Base-by-base conservation (phyloP, 2,329 filamentous ascomycete species). In the Apiospora phragmitis region DNA sequence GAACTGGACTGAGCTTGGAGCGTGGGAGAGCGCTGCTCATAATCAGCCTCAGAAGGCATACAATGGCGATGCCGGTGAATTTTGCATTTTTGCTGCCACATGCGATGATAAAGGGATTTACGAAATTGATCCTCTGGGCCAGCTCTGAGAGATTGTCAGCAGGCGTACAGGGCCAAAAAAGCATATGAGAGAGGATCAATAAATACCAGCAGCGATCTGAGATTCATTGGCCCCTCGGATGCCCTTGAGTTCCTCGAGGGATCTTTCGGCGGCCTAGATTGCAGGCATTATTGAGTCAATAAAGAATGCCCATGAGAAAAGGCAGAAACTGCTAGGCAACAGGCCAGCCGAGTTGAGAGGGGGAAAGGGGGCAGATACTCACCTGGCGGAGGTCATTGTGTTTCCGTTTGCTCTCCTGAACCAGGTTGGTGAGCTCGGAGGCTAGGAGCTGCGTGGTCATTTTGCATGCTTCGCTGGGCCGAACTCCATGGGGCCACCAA, bases 341-440 rank as follows among this genome's bases (percentile, higher is more conserved):
- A 21, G 49, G 1, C 26, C 4, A 66, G 65, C 35, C 14, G 45
- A 24, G 66, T 11, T 47, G 26, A 14, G 16, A 18, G 14, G 51
- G 16, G 29, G 9, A 16, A 32, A 65, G 38, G n/a, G 3, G n/a
- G n/a, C n/a, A n/a, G n/a, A n/a, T n/a, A 29, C 67, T 68, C n/a
- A 92, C 93, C 87, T 93, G 93, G 85, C 93, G 91, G 69, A 99
- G 87, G 77, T 98, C 96, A 76, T 92, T 90, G 81, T 98, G 92
- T 83, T 97, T 98, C 78, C 95, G 90, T 83, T 97, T 98, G 80
- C 95, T 96, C 85, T 99, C 96, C 82, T 97, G 94, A 77, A 97
- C 92, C 80, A 98, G 90, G 84, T 94, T 97, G 78, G 92, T 90
- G 81, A 98, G 89, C 88, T 98, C 95, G 71, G 93, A 91, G 79